phyloP scores from a whole-genome alignment of 75 land plant genomes.

The Pinus albicaulis region DNA sequence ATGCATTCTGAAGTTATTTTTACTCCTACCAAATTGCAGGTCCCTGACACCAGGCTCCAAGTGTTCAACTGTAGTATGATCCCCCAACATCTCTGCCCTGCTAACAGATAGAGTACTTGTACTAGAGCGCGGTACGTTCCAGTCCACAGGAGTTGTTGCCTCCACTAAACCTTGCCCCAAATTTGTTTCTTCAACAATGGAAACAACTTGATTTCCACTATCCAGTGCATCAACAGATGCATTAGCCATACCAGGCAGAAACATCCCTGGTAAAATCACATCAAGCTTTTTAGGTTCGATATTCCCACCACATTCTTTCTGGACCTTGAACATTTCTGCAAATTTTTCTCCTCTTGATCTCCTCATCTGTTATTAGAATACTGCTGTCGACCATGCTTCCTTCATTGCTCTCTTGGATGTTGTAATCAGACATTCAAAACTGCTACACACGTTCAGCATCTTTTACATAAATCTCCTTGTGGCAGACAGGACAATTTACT shows the following conservation, averaged over 20 bases:
- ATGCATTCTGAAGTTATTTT: background rate
- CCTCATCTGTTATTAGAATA: constrained; percentile 41
- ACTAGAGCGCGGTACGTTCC: constrained; percentile 6
- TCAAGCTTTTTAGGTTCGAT: constrained; percentile 58
- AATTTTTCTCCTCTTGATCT: constrained; percentile 53
- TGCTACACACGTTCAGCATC: too few species aligned
- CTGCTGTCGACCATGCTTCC: constrained; percentile 14
- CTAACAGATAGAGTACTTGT: background rate
- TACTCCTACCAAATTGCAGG: background rate
- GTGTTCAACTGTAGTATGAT: background rate
- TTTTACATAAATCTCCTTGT: too few species aligned
- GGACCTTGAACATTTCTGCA: constrained; percentile 41
- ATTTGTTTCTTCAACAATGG: background rate
- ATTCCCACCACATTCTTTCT: constrained; percentile 54
- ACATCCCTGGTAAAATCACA: constrained; percentile 57
- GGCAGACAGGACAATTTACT: too few species aligned
- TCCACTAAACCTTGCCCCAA: background rate
- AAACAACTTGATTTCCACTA: background rate
- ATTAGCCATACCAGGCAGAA: constrained; percentile 21
- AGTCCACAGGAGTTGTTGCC: background rate
- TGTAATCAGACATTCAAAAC: too few species aligned
- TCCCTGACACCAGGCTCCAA: background rate
- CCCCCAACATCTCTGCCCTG: background rate
- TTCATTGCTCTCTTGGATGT: constrained; percentile 13
- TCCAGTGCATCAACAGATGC: constrained; percentile 3